Evolutionary conservation across 2,329 filamentous ascomycete species (phyloP).

Genomic region (Aspergillus sp.): DNA sequence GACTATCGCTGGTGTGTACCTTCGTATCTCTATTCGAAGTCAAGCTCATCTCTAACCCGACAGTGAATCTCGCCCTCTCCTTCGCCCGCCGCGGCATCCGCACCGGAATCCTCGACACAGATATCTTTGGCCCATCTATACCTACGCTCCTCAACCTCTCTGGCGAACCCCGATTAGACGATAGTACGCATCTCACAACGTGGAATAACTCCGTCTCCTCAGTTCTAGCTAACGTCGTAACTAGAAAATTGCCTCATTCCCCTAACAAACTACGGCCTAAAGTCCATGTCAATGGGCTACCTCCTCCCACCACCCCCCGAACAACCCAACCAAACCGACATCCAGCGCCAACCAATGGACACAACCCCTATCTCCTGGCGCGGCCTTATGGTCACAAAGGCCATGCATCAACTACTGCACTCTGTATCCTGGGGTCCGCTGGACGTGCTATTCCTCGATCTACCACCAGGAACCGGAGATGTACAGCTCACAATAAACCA

Average conservation of each 20-base stretch:
- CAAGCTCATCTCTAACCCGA: not conserved
- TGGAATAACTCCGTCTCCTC: not conserved
- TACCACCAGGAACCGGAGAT: constrained; percentile 93
- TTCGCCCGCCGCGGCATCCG: constrained; percentile 80
- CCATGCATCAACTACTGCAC: constrained; percentile 89
- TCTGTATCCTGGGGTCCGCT: constrained; percentile 91
- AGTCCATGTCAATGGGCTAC: constrained; percentile 94
- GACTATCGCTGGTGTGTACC: constrained; percentile 71
- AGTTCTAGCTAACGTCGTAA: not conserved
- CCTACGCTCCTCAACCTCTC: constrained; percentile 83
- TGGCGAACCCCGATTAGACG: constrained; percentile 73
- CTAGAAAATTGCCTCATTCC: constrained; percentile 66
- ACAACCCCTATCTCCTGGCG: constrained; percentile 86
- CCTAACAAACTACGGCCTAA: constrained; percentile 89
- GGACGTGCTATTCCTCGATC: constrained; percentile 83
- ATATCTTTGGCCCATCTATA: constrained; percentile 95
- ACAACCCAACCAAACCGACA: constrained; percentile 20
- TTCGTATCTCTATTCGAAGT: too few species aligned
- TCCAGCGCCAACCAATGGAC: constrained; percentile 40
- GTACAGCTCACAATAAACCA: constrained; percentile 97
- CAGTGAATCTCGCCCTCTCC: constrained; percentile 77
- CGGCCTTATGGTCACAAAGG: constrained; percentile 96
- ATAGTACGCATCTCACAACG: constrained; percentile 56
- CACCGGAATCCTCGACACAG: constrained; percentile 86
- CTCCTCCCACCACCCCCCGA: constrained; percentile 18